A percentile compares a stretch with the other conserved stretches of the same genome.
These are phyloP conservation scores for Fusarium sp. DNA, from an alignment of 2,329 filamentous ascomycete species.

Conservation along the genomic window DNA sequence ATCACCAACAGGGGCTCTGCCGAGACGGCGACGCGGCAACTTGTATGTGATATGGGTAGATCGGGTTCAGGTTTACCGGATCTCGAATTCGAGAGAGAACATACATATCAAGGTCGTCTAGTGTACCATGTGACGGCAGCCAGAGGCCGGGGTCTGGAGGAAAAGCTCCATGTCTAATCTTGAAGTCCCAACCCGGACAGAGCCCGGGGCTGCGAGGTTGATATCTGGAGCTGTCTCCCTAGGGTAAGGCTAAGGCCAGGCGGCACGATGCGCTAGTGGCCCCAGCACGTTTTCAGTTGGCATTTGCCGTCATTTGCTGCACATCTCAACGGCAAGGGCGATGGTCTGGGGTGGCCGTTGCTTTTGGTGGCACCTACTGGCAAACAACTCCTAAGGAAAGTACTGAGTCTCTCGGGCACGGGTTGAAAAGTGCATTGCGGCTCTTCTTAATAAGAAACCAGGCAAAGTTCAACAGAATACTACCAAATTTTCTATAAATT, in stretches of 20 bases:
- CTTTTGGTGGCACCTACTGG: constrained; percentile 12
- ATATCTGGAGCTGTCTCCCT: constrained; percentile 2
- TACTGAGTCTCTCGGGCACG: no score
- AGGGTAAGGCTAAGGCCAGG: neutral
- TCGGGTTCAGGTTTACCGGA: neutral
- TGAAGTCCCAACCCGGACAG: neutral
- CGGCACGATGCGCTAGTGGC: neutral
- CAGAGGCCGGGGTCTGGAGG: neutral
- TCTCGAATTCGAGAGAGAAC: neutral
- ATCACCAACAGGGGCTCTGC: neutral
- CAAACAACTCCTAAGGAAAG: neutral
- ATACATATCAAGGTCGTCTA: neutral
- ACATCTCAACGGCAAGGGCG: constrained; percentile 24
- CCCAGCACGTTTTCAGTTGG: neutral
- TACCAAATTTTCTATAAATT: no score
- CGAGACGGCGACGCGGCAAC: neutral
- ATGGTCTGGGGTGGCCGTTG: constrained; percentile 8
- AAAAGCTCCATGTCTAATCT: constrained; percentile 2
- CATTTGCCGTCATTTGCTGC: constrained; percentile 2
- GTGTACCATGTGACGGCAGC: neutral
- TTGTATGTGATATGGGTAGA: no score
- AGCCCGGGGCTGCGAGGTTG: neutral
- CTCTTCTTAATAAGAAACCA: no score
- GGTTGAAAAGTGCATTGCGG: no score
- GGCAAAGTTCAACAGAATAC: no score